A percentile compares a stretch with the other conserved stretches of the same genome.
phyloP scores from a whole-genome alignment of 495 filamentous ascomycete genomes.

The Xylaria venustula region DNA sequence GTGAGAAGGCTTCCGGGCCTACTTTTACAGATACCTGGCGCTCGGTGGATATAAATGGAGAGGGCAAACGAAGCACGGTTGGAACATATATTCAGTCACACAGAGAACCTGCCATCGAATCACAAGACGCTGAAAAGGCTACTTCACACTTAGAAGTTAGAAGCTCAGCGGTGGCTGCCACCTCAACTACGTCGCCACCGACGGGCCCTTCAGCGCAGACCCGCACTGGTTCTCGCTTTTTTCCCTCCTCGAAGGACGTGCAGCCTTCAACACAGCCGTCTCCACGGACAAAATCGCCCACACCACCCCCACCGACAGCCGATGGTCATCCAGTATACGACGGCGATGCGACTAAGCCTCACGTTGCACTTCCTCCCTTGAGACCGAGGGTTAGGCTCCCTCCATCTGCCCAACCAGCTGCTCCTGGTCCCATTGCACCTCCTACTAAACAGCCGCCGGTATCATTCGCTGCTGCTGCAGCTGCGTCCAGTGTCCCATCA shows the following conservation, averaged over 20 bases:
- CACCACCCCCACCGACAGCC: constrained; percentile 74
- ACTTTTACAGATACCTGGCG: constrained; percentile 9
- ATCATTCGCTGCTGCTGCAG: constrained; percentile 57
- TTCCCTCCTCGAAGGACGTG: constrained; percentile 45
- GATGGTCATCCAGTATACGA: constrained; percentile 69
- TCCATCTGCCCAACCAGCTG: constrained; percentile 41
- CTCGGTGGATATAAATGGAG: constrained; percentile 6
- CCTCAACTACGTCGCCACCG: constrained; percentile 28
- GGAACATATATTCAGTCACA: not conserved
- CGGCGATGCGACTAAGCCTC: constrained; percentile 60
- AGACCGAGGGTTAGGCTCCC: constrained; percentile 72
- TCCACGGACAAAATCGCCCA: constrained; percentile 48
- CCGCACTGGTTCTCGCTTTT: constrained; percentile 65
- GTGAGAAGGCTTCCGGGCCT: not conserved
- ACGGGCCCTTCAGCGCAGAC: constrained; percentile 35
- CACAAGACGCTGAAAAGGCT: constrained; percentile 6
- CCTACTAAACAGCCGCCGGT: constrained; percentile 44
- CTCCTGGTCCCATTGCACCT: constrained; percentile 34
- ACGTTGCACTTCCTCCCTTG: constrained; percentile 66
- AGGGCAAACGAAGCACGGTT: constrained; percentile 2
- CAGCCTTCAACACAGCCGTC: constrained; percentile 1
- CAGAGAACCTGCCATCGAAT: not conserved
- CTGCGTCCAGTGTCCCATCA: constrained; percentile 19
- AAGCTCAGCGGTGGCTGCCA: constrained; percentile 20
- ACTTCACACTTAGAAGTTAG: constrained; percentile 31